Percentiles rank a stretch among this genome's conserved stretches.
phyloP scores from a whole-genome alignment of 2,329 filamentous ascomycete species.

The Alternaria gaisen region DNA sequence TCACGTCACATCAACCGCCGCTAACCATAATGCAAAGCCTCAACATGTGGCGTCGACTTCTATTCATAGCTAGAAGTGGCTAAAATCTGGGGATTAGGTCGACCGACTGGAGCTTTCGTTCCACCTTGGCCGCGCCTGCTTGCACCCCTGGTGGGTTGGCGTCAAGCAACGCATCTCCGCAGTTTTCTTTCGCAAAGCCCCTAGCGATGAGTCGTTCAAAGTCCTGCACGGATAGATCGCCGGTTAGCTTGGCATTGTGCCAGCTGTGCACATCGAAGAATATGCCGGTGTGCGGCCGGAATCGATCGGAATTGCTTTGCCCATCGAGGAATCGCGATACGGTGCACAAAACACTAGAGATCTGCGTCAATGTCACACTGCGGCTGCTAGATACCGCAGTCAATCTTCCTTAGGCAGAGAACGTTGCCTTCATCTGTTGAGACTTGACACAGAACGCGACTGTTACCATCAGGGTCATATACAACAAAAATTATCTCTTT shows the following conservation, averaged over 20 bases:
- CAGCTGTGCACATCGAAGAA: neutral
- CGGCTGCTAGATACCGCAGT: neutral
- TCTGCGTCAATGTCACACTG: neutral
- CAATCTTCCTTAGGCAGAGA: too few relatives aligned
- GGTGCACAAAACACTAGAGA: neutral
- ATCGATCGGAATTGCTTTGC: conserved; percentile 3
- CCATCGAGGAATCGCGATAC: neutral
- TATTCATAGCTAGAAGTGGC: conserved; percentile 11
- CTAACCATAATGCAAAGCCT: conserved; percentile 13
- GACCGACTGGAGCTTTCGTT: neutral
- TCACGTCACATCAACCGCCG: neutral
- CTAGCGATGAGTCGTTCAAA: neutral
- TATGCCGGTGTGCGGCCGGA: neutral
- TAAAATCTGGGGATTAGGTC: conserved; percentile 4
- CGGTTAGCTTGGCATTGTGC: conserved; percentile 4
- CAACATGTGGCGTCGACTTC: conserved; percentile 8
- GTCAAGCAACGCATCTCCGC: neutral
- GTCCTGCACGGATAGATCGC: conserved; percentile 3
- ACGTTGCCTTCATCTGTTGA: too few relatives aligned
- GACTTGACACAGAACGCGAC: too few relatives aligned
- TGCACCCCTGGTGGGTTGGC: neutral
- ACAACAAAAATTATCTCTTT: too few relatives aligned
- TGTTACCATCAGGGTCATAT: too few relatives aligned
- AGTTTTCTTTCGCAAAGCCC: neutral
- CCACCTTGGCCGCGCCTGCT: neutral